These are phyloP conservation scores for Candida labiduridarum DNA, from an alignment of 1,139 yeast genomes.

Conservation along the genomic window DNA sequence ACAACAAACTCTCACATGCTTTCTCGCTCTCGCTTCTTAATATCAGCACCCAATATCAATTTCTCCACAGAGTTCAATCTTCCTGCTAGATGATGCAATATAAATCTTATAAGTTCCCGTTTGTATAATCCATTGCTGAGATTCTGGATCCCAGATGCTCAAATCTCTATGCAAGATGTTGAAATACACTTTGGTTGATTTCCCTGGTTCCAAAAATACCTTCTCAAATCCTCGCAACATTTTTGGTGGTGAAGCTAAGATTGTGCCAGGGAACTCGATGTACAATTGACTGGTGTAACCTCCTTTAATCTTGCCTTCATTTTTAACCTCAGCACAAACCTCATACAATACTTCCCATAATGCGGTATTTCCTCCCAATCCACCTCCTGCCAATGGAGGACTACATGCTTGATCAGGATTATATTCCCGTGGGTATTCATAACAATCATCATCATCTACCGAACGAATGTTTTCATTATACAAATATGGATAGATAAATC, in stretches of 20 bases:
- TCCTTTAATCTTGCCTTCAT: slow-evolving; percentile 54
- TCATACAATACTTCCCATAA: slow-evolving; percentile 50
- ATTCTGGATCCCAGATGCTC: slow-evolving; percentile 58
- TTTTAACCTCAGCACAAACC: slow-evolving; percentile 50
- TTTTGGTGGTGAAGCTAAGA: slow-evolving; percentile 47
- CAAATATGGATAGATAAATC: slow-evolving; percentile 53
- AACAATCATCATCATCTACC: slow-evolving; percentile 40
- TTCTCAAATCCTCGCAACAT: slow-evolving; percentile 64
- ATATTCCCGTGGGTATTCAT: slow-evolving; percentile 57
- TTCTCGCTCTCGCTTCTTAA: background rate
- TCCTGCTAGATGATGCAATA: slow-evolving; percentile 56
- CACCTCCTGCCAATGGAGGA: slow-evolving; percentile 59
- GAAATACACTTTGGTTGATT: slow-evolving; percentile 41
- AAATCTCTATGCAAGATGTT: slow-evolving; percentile 57
- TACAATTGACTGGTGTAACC: slow-evolving; percentile 60
- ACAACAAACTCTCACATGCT: background rate
- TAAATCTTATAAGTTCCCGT: slow-evolving; percentile 58
- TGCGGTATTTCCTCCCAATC: slow-evolving; percentile 53
- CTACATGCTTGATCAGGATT: slow-evolving; percentile 37
- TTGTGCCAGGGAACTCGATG: slow-evolving; percentile 54
- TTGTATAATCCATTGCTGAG: slow-evolving; percentile 64
- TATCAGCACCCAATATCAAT: slow-evolving; percentile 41
- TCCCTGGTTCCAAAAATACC: slow-evolving; percentile 50
- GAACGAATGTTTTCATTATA: slow-evolving; percentile 48
- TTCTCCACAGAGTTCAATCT: slow-evolving; percentile 50